A percentile compares a stretch with the other conserved stretches of the same genome.
Conservation (phyloP, 768 basidiomycete species). For the Chalciporus piperatus region DNA sequence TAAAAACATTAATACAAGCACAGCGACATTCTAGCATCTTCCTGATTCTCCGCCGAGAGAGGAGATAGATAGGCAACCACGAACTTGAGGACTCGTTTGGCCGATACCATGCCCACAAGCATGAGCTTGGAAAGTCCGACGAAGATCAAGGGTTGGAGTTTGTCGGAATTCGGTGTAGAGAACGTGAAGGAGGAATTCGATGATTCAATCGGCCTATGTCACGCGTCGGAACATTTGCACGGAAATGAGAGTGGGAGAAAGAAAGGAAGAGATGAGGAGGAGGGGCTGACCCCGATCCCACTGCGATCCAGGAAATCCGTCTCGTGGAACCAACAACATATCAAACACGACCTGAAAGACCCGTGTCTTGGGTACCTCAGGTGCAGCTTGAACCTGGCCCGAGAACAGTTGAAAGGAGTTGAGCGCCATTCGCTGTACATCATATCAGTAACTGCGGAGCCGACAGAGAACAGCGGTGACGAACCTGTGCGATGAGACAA, state of each 20-base stretch:
- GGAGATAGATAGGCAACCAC: constrained; percentile 73
- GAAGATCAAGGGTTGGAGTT: constrained; percentile 68
- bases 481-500: constrained; percentile 63
- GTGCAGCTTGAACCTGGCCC: constrained; percentile 64
- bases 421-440: constrained; percentile 28
- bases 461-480: neutral
- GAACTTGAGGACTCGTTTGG: constrained; percentile 54
- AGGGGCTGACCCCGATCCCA: constrained; percentile 32
- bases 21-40: constrained; percentile 16
- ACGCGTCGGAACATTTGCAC: neutral
- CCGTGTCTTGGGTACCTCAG: constrained; percentile 62
- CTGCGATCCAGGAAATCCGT: constrained; percentile 54
- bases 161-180: constrained; percentile 55
- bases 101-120: constrained; percentile 69
- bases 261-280: neutral
- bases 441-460: neutral
- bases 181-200: constrained; percentile 62
- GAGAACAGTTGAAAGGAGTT: constrained; percentile 78
- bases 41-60: constrained; percentile 75
- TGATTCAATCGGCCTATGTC: constrained; percentile 50
- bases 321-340: constrained; percentile 81
- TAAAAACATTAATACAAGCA: too few relatives aligned
- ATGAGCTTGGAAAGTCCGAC: constrained; percentile 86
- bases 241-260: neutral
- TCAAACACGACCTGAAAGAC: constrained; percentile 83